A percentile compares a stretch with the other conserved stretches of the same genome.
These are phyloP conservation scores for Termitomyces sp. DNA, from an alignment of 768 basidiomycete genomes.

Conservation along the genomic window DNA sequence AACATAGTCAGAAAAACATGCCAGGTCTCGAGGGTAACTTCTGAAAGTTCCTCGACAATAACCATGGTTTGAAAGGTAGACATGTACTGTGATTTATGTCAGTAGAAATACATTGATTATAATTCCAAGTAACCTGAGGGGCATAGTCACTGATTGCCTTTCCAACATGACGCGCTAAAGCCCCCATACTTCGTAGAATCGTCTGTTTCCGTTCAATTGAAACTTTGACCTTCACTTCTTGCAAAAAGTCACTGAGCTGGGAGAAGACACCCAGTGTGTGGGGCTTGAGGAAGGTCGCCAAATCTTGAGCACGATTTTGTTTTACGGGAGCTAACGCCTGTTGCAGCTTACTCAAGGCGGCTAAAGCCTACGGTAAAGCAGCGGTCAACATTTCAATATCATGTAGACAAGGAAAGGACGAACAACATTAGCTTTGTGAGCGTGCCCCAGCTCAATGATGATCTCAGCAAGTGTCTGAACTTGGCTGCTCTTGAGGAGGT, in stretches of 20 bases:
- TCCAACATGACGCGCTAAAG: conserved; percentile 66
- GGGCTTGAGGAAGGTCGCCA: conserved; percentile 60
- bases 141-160: conserved; percentile 68
- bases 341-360: conserved; percentile 38
- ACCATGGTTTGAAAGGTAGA: conserved; percentile 91
- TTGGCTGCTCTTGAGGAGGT: conserved; percentile 60
- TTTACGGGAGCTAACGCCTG: conserved; percentile 31
- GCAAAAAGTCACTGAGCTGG: conserved; percentile 79
- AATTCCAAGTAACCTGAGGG: conserved; percentile 63
- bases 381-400: neutral
- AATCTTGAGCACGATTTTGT: conserved; percentile 26
- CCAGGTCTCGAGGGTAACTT: conserved; percentile 80
- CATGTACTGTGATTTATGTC: conserved; percentile 64
- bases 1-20: conserved; percentile 67
- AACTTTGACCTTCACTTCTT: conserved; percentile 79
- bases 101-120: neutral
- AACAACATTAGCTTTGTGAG: conserved; percentile 45
- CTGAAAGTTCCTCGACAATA: conserved; percentile 65
- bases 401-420: conserved; percentile 15
- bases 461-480: conserved; percentile 70
- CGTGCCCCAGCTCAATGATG: conserved; percentile 74
- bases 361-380: conserved; percentile 23
- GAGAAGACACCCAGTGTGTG: conserved; percentile 85
- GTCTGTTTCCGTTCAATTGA: conserved; percentile 61
- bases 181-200: conserved; percentile 75